A percentile compares a stretch with the other conserved stretches of the same genome.
phyloP scores from a whole-genome alignment of 2,329 filamentous ascomycete species.

The Aureobasidium sp. region DNA sequence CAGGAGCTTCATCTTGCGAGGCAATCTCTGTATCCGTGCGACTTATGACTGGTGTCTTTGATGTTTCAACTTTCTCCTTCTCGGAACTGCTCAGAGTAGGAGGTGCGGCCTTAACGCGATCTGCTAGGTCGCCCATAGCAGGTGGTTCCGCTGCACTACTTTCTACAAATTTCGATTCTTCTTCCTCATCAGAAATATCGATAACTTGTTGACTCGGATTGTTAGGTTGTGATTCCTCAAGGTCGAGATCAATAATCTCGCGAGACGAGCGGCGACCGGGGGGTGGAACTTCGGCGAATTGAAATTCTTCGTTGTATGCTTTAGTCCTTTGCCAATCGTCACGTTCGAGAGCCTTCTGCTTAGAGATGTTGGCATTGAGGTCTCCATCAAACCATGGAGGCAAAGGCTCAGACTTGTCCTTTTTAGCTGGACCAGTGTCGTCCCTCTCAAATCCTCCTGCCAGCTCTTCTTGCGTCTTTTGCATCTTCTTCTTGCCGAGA shows the following conservation, averaged over 20 bases:
- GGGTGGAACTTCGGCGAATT: constrained; percentile 47
- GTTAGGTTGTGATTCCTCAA: constrained; percentile 27
- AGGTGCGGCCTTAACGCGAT: constrained; percentile 37
- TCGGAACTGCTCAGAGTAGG: constrained; percentile 21
- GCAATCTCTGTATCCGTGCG: neutral
- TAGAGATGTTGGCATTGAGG: constrained; percentile 53
- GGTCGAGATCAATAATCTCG: constrained; percentile 44
- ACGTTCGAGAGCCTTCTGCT: constrained; percentile 33
- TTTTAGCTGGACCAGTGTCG: constrained; percentile 29
- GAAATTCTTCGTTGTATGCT: constrained; percentile 50
- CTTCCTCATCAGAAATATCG: constrained; percentile 27
- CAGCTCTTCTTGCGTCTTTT: constrained; percentile 45
- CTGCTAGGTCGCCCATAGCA: constrained; percentile 39
- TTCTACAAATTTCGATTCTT: constrained; percentile 9
- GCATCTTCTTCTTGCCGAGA: constrained; percentile 46
- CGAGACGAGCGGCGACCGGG: constrained; percentile 50
- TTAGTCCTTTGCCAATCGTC: constrained; percentile 51
- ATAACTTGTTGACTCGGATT: constrained; percentile 42
- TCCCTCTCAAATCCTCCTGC: constrained; percentile 62
- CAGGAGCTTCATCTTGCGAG: neutral
- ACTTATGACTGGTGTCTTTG: neutral
- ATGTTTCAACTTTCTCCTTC: neutral
- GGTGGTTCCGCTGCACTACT: constrained; percentile 17
- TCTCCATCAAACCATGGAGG: constrained; percentile 67
- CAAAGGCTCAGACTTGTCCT: constrained; percentile 51